phyloP scores from a whole-genome alignment of 2,329 filamentous ascomycete genomes.

The Escovopsis weberi region DNA sequence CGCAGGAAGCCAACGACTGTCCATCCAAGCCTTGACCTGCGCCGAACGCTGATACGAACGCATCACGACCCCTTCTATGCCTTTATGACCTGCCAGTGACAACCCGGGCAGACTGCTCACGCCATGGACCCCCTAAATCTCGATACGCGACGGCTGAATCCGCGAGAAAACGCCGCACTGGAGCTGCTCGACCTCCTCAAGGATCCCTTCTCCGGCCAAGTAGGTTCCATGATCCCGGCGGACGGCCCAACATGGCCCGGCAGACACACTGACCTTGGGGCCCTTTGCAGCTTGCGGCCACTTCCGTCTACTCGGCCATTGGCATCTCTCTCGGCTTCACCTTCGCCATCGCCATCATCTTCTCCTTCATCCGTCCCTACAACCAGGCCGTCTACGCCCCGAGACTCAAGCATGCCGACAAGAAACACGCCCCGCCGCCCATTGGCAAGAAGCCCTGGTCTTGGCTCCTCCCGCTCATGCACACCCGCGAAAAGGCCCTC shows the following conservation, averaged over 20 bases:
- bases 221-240: constrained; percentile 14
- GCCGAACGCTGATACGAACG: background rate
- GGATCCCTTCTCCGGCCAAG: constrained; percentile 35
- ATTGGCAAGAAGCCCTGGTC: constrained; percentile 78
- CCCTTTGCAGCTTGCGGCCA: constrained; percentile 14
- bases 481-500: constrained; percentile 61
- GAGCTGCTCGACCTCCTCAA: constrained; percentile 34
- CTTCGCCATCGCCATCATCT: constrained; percentile 57
- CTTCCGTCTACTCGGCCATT: constrained; percentile 63
- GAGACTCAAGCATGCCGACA: constrained; percentile 82
- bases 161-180: constrained; percentile 15
- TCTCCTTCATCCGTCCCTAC: constrained; percentile 81
- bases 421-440: constrained; percentile 74
- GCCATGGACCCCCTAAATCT: constrained; percentile 10
- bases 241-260: background rate
- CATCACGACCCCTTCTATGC: background rate
- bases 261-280: background rate
- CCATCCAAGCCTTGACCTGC: background rate
- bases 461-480: constrained; percentile 69
- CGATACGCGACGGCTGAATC: constrained; percentile 4
- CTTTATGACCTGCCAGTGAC: background rate
- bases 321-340: constrained; percentile 68
- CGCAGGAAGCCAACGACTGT: background rate
- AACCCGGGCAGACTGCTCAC: background rate
- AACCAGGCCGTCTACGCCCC: constrained; percentile 90